phyloP scores from a whole-genome alignment of 768 basidiomycete genomes.

The Podaxis pistillaris region DNA sequence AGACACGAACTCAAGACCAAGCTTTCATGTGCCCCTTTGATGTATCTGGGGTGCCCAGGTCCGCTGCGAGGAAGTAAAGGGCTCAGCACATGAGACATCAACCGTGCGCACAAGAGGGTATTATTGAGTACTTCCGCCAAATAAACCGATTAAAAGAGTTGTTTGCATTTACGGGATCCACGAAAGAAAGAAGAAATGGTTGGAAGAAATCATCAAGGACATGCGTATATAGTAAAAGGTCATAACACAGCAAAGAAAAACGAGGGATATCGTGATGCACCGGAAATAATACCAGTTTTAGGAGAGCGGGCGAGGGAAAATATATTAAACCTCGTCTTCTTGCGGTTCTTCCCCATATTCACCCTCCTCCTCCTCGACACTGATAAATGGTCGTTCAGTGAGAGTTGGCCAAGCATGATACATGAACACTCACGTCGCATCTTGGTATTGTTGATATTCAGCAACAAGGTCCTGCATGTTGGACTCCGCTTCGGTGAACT shows the following conservation, averaged over 20 bases:
- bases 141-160: slow-evolving; percentile 17
- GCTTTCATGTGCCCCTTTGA: too few relatives aligned
- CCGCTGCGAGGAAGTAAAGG: not conserved
- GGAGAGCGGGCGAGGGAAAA: not conserved
- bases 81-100: not conserved
- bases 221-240: slow-evolving; percentile 34
- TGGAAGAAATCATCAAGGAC: slow-evolving; percentile 33
- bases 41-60: too few relatives aligned
- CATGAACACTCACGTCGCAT: slow-evolving; percentile 71
- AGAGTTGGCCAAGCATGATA: not conserved
- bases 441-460: slow-evolving; percentile 97
- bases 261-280: slow-evolving; percentile 15
- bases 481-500: slow-evolving; percentile 98
- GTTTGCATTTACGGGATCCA: slow-evolving; percentile 30
- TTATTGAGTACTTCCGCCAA: slow-evolving; percentile 12
- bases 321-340: slow-evolving; percentile 40
- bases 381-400: slow-evolving; percentile 26
- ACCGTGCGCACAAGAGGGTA: slow-evolving; percentile 5
- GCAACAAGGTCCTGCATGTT: slow-evolving; percentile 99
- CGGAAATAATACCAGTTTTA: slow-evolving; percentile 30
- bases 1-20: too few relatives aligned
- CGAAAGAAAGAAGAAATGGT: slow-evolving; percentile 28
- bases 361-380: slow-evolving; percentile 85
- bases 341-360: slow-evolving; percentile 83
- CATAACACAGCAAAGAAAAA: slow-evolving; percentile 20